These are phyloP conservation scores for Suhomyces wounanorum DNA, from an alignment of 1,139 yeast species.

Conservation along the genomic window DNA sequence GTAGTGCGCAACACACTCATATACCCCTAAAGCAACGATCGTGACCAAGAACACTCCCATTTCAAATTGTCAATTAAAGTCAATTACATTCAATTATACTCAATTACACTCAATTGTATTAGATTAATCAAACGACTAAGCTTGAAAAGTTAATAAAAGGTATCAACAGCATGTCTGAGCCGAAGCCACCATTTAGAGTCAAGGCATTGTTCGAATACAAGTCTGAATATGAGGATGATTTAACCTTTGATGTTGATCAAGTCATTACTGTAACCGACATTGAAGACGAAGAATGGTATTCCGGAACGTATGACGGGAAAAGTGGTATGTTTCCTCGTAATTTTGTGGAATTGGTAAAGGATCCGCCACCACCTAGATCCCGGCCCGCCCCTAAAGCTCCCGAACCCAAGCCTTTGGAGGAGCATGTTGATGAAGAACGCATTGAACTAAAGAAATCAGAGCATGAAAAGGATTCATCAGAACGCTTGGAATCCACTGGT, in stretches of 20 bases:
- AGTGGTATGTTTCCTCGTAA: conserved; percentile 87
- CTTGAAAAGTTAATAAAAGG: background rate
- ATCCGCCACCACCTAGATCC: conserved; percentile 15
- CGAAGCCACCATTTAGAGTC: conserved; percentile 61
- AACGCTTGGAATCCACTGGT: background rate
- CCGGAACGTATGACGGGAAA: conserved; percentile 61
- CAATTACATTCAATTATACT: conserved; percentile 1
- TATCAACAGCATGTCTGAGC: conserved; percentile 15
- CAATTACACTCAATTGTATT: background rate
- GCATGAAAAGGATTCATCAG: background rate
- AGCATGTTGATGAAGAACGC: background rate
- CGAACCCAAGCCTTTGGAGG: background rate
- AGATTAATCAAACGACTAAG: background rate
- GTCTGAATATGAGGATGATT: conserved; percentile 84
- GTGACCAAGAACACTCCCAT: conserved; percentile 1
- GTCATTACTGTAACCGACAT: conserved; percentile 69
- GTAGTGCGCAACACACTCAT: conserved; percentile 7
- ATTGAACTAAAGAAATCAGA: background rate
- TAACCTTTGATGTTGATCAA: conserved; percentile 68
- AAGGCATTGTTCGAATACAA: conserved; percentile 69
- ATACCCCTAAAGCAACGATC: conserved; percentile 10
- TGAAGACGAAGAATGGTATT: conserved; percentile 91
- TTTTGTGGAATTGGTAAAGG: conserved; percentile 57
- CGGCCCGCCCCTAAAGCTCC: conserved; percentile 11
- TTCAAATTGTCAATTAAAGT: background rate